Evolutionary conservation across 1,139 yeast species (phyloP), one percentile per base, ranked within the genome.

Genomic region (Candida gigantensis): DNA sequence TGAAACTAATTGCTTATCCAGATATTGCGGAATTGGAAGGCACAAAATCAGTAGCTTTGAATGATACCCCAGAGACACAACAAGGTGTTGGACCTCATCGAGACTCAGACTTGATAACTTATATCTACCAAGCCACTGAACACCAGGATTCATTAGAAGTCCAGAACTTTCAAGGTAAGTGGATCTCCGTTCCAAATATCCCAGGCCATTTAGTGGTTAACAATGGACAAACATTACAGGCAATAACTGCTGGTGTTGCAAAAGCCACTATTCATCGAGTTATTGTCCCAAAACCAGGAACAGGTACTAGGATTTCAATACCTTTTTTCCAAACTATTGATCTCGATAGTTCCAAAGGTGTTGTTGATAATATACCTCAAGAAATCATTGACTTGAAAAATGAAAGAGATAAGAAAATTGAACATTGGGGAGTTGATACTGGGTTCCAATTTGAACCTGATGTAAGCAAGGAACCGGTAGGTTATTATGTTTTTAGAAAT

Each of bases 31-130:
- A 67, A 30, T 55, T 72, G 27, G 50, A 46, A 16, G 53, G 53
- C 12, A 43, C 56, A 9, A 49, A 54, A 12, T 59, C 68, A 16
- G 54, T 49, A 7, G 65, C 65, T 0, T 46, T 62, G 25, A 56
- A 62, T 28, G 80, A 75, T 37, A 62, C 66, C 10, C 72, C 73
- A 28, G 46, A 63, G n/a, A 65, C 73, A 6, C 60, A 62, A 17
- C 87, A 81, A 52, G 86, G 88, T 2, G 81, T 77, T 24, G 88
- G 89, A 1, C 84, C 85, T 2, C 88, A 82, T 51, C 72, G 85
- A 46, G 88, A 81, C 49, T 75, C 81, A n/a, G 85, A 80, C 42
- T 65, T 81, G 46, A 51, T 81, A 30, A 80, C 86, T 0, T 77
- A 71, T 49, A 79, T 81, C 11, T 75, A 67, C 47, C 87, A 81